Percentiles rank a stretch among this genome's conserved stretches.
Evolutionary conservation across 2,329 filamentous ascomycete species (phyloP).

Genomic region (Cercospora nicotianae): DNA sequence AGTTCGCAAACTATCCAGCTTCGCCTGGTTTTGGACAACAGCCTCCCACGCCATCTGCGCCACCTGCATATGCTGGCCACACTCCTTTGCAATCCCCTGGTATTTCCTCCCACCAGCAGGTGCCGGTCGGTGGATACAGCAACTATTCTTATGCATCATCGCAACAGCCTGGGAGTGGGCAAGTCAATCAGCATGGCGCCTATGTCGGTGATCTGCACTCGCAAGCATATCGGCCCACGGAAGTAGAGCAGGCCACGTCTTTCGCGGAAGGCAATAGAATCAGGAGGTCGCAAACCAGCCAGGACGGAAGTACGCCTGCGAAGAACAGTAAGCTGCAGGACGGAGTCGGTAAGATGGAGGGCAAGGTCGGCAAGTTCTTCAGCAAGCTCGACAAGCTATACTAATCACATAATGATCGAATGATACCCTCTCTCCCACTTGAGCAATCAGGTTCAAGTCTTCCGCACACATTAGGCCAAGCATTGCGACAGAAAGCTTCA

Average conservation of each 20-base stretch:
- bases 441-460: background rate
- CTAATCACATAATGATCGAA: conserved; percentile 5
- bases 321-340: conserved; percentile 17
- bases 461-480: background rate
- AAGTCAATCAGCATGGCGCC: conserved; percentile 34
- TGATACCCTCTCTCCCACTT: background rate
- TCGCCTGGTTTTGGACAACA: conserved; percentile 29
- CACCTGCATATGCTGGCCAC: conserved; percentile 38
- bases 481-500: background rate
- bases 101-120: conserved; percentile 36
- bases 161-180: conserved; percentile 29
- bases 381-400: conserved; percentile 24
- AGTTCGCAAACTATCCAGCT: conserved; percentile 30
- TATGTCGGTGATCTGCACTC: conserved; percentile 61
- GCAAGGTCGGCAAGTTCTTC: conserved; percentile 22
- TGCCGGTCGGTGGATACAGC: conserved; percentile 51
- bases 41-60: conserved; percentile 39
- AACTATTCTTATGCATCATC: conserved; percentile 52
- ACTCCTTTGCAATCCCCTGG: conserved; percentile 44
- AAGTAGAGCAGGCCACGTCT: conserved; percentile 57
- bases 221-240: conserved; percentile 69
- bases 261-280: background rate
- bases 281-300: conserved; percentile 14
- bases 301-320: conserved; percentile 13
- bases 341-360: conserved; percentile 19